phyloP scores from a whole-genome alignment of 2,329 filamentous ascomycete genomes.

The Magnaporthales sp. region DNA sequence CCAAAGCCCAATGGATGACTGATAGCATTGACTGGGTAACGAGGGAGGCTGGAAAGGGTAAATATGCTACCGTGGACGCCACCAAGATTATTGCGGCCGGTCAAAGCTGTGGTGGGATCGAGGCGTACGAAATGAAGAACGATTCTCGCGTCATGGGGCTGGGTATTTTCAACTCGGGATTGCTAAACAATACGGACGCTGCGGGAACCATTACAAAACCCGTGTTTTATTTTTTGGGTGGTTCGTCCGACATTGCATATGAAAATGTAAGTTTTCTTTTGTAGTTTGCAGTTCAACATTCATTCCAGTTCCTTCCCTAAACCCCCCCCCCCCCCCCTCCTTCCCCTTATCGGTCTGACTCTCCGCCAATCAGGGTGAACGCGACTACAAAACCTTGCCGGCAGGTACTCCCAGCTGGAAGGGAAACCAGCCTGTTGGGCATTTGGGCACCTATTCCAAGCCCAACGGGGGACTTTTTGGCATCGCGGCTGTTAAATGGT shows the following conservation, averaged over 20 bases:
- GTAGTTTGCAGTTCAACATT: neutral
- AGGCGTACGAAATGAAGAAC: conserved; percentile 15
- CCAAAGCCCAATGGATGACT: conserved; percentile 17
- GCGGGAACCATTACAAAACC: conserved; percentile 6
- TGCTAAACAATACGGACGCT: neutral
- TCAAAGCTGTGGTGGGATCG: conserved; percentile 20
- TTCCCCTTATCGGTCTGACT: too few relatives aligned
- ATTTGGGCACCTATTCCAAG: neutral
- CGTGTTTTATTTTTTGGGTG: conserved; percentile 8
- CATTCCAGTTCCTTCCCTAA: too few relatives aligned
- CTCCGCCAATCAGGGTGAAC: neutral
- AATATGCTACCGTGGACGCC: conserved; percentile 15
- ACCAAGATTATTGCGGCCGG: conserved; percentile 18
- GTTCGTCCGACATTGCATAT: conserved; percentile 4
- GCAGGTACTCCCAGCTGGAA: conserved; percentile 5
- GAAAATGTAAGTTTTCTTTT: neutral
- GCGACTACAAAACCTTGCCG: conserved; percentile 2
- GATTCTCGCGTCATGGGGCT: conserved; percentile 15
- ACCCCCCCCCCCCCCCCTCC: too few relatives aligned
- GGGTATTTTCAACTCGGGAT: conserved; percentile 18
- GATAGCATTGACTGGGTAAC: conserved; percentile 14
- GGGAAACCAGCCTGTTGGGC: conserved; percentile 3
- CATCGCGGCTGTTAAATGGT: neutral
- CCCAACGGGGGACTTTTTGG: conserved; percentile 3
- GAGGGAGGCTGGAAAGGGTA: conserved; percentile 10